Evolutionary conservation across 2,329 filamentous ascomycete genomes (phyloP).

Genomic region (Sordariomycetes sp.): DNA sequence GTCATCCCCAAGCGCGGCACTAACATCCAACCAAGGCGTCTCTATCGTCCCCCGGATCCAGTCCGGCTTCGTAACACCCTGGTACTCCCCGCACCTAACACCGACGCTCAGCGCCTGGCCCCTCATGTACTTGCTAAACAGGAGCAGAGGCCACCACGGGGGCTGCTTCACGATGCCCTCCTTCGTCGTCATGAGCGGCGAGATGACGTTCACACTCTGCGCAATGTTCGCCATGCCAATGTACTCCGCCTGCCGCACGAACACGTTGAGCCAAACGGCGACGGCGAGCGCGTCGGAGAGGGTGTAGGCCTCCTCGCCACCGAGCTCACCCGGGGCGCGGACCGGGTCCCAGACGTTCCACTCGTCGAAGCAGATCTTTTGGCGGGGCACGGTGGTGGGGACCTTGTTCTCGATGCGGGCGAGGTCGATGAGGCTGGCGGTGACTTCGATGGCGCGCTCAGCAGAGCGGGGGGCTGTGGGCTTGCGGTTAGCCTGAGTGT

Average conservation of each 20-base stretch:
- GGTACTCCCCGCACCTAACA: constrained; percentile 49
- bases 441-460: constrained; percentile 61
- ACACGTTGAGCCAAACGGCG: constrained; percentile 62
- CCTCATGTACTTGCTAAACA: constrained; percentile 55
- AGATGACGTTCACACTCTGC: constrained; percentile 67
- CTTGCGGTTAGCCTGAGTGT: not conserved
- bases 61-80: constrained; percentile 49
- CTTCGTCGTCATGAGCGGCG: constrained; percentile 58
- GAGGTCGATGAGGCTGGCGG: constrained; percentile 56
- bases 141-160: constrained; percentile 60
- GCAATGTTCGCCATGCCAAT: constrained; percentile 71
- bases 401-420: constrained; percentile 57
- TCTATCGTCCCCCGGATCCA: constrained; percentile 55
- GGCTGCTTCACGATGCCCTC: constrained; percentile 55
- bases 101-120: constrained; percentile 56
- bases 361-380: constrained; percentile 70
- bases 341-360: constrained; percentile 75
- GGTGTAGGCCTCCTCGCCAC: constrained; percentile 61
- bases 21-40: constrained; percentile 58
- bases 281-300: constrained; percentile 67
- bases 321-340: constrained; percentile 55
- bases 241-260: constrained; percentile 56
- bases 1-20: constrained; percentile 40
- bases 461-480: constrained; percentile 46
- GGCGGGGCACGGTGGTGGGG: constrained; percentile 42